Base-by-base conservation (phyloP, 345 rosid genomes). In the Pugionium cornutum region DNA sequence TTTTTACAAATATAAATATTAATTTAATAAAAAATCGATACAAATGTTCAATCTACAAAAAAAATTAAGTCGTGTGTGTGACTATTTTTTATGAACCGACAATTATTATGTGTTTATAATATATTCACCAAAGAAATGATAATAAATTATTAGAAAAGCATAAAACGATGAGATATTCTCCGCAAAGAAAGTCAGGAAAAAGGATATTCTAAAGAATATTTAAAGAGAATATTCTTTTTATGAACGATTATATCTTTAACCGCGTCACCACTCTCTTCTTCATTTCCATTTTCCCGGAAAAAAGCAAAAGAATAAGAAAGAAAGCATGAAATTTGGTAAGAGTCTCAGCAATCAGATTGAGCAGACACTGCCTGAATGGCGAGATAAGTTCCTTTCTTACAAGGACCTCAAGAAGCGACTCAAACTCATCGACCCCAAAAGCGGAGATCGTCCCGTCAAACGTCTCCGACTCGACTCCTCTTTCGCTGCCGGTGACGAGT, bases 331-430 rank as follows among this genome's bases (percentile, higher is more conserved):
- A 78, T 94, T 94, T 53, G 96, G 99, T 7, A 94, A 94, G 86
- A 88, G 96, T 76, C 84, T 90, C 0, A 87, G 96, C 83, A 94
- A 81, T 64, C 99, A 94, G 91, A 90, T 94, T 74, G 97, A 90
- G 63, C 92, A 91, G 75, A 88, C 97, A 18, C 71, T 86, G 18
- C 99, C 99, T 9, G 96, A 90, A 77, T 94, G 99, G 99, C 76
- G 88, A 9, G 96, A 90, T 80, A 90, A 94, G 79, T 94, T 94
- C 53, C 86, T 90, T 59, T 94, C 99, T 49, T 94, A 94, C 86
- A 94, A 94, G 74, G 95, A 83, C 7, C 95, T 94, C 55, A 94
- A 94, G 82, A 90, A 94, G 80, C 64, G 73, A 35, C 73, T 94
- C 78, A 94, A 94, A 77, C 87, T 85, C 54, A 73, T 90, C 37